Percentiles rank a stretch among this genome's conserved stretches.
These are phyloP conservation scores for Arthonia radiata DNA, from an alignment of 495 filamentous ascomycete species.

Conservation along the genomic window DNA sequence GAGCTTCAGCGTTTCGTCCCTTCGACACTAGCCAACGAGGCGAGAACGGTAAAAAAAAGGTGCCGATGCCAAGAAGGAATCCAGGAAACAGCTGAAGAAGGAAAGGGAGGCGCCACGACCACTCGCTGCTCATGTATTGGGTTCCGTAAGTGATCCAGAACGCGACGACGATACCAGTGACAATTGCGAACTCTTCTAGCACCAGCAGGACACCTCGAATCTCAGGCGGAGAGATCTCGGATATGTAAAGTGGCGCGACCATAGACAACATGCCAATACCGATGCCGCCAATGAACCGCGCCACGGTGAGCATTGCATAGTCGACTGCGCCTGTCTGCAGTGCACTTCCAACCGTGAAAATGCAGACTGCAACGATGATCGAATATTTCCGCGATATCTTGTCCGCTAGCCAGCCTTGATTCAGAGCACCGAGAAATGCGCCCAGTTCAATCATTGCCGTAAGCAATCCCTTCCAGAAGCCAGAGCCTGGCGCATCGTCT, in stretches of 20 bases:
- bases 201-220: constrained; percentile 1
- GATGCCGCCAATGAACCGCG: constrained; percentile 33
- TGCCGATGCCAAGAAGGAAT: constrained; percentile 22
- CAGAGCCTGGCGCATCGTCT: constrained; percentile 17
- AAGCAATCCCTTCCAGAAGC: constrained; percentile 33
- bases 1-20: constrained; percentile 35
- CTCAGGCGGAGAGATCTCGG: constrained; percentile 2
- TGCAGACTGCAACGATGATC: constrained; percentile 26
- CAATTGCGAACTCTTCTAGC: constrained; percentile 1
- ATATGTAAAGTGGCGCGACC: constrained; percentile 1
- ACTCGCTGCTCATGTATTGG: constrained; percentile 19
- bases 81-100: constrained; percentile 26
- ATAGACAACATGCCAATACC: constrained; percentile 37
- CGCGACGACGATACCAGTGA: constrained; percentile 20
- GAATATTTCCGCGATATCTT: constrained; percentile 31
- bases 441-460: constrained; percentile 37
- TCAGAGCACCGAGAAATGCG: constrained; percentile 27
- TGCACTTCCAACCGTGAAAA: constrained; percentile 29
- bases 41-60: too few species aligned
- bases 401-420: constrained; percentile 34
- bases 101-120: constrained; percentile 28
- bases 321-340: constrained; percentile 29
- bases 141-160: constrained; percentile 29
- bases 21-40: constrained; percentile 38
- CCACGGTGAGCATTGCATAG: constrained; percentile 32